These are phyloP conservation scores for Calonectria pteridis DNA, from an alignment of 2,329 filamentous ascomycete species.

Conservation along the genomic window DNA sequence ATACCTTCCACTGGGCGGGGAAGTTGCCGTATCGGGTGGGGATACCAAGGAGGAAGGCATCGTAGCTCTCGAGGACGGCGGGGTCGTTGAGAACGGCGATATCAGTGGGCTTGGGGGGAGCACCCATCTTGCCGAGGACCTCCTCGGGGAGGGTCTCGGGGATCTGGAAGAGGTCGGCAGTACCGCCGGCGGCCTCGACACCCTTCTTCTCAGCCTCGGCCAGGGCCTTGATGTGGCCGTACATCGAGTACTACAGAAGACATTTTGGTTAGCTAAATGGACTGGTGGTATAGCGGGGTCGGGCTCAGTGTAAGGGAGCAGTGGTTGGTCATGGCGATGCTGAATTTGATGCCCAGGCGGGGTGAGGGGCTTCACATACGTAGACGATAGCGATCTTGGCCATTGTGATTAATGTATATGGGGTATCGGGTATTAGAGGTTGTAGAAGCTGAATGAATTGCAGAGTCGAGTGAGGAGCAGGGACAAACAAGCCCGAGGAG, in stretches of 20 bases:
- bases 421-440: slow-evolving; percentile 4
- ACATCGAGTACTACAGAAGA: slow-evolving; percentile 83
- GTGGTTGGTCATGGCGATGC: slow-evolving; percentile 11
- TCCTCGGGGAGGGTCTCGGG: slow-evolving; percentile 88
- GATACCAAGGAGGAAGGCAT: slow-evolving; percentile 92
- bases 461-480: slow-evolving; percentile 10
- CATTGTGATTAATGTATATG: slow-evolving; percentile 66
- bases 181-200: slow-evolving; percentile 87
- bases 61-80: slow-evolving; percentile 76
- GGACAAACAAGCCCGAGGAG: neutral
- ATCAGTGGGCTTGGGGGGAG: slow-evolving; percentile 78
- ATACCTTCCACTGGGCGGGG: slow-evolving; percentile 90
- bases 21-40: slow-evolving; percentile 98
- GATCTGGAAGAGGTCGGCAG: slow-evolving; percentile 87
- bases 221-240: slow-evolving; percentile 87
- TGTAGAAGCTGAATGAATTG: slow-evolving; percentile 21
- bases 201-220: slow-evolving; percentile 93
- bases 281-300: neutral
- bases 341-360: slow-evolving; percentile 15
- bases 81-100: slow-evolving; percentile 74
- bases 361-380: slow-evolving; percentile 64
- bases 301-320: neutral
- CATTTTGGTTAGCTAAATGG: neutral
- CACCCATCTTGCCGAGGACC: slow-evolving; percentile 91
- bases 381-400: slow-evolving; percentile 93